Percentiles rank a stretch among this genome's conserved stretches.
Evolutionary conservation across 345 rosid genomes (phyloP).

Genomic region (Gynandropsis gynandra): DNA sequence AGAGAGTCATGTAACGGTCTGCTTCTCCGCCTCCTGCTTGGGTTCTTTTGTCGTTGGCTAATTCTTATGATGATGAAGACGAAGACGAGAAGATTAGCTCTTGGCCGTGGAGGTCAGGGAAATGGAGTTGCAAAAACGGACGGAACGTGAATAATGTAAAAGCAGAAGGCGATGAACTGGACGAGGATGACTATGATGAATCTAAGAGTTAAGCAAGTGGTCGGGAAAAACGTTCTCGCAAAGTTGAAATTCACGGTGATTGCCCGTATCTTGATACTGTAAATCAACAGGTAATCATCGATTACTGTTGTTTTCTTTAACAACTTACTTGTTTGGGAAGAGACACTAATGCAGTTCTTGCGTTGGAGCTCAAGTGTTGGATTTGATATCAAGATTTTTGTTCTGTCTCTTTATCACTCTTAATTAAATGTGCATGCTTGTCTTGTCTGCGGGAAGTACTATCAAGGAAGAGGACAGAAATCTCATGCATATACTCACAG

Average conservation of each 20-base stretch:
- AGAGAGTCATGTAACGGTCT: conserved; percentile 31
- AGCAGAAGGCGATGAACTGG: conserved; percentile 30
- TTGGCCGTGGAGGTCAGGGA: conserved; percentile 7
- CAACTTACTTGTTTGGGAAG: conserved; percentile 1
- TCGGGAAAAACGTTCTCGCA: conserved; percentile 38
- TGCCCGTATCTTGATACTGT: conserved; percentile 98
- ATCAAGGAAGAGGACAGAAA: conserved; percentile 90
- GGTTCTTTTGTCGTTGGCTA: conserved; percentile 51
- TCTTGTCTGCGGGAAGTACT: conserved; percentile 92
- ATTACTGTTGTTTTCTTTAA: not conserved
- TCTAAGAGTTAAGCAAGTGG: conserved; percentile 21
- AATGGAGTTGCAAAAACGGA: conserved; percentile 5
- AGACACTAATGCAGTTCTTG: not conserved
- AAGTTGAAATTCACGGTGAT: conserved; percentile 70
- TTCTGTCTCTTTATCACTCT: conserved; percentile 79
- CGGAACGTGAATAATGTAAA: conserved; percentile 21
- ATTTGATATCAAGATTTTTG: conserved; percentile 96
- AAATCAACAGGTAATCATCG: conserved; percentile 70
- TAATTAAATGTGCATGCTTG: conserved; percentile 91
- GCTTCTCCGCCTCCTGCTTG: conserved; percentile 34
- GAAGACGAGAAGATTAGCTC: conserved; percentile 27
- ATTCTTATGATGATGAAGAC: conserved; percentile 51
- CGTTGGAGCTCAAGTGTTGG: conserved; percentile 53
- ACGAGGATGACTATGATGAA: conserved; percentile 28
- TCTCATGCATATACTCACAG: conserved; percentile 98